Evolutionary conservation across 2,329 filamentous ascomycete species (phyloP), one percentile per base, ranked within the genome.

Genomic region (Chalara sp.): DNA sequence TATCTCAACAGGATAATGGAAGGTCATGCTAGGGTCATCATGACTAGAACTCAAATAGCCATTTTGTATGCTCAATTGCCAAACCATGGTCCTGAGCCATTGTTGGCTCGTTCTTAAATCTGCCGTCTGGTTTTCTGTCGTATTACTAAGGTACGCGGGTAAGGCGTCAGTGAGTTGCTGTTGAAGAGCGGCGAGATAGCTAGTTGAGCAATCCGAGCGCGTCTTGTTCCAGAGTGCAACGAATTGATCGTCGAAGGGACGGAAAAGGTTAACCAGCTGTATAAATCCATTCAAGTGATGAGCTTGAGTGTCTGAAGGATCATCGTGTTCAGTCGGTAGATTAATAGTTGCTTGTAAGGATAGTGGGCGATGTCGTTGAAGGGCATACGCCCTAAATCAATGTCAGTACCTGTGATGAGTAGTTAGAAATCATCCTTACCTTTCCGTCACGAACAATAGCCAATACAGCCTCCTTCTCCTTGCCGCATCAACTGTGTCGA

Each of bases 401-500:
- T 28, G 46, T 60, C 51, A 62, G 56, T 32, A 35, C 33, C 5
- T 35, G 6, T 13, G 13, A 32, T 13, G 21, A 21, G 21, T 21
- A n/a, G 11, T 4, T 5, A 2, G 21, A 21, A 11, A 30, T 30
- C 29, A 10, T 39, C 2, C 68, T 61, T 67, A 84, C 81, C 85
- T 79, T 69, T 90, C 86, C 6, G 81, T 81, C 1, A 86, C 75
- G 61, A 86, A 84, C 6, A 89, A 70, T 7, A 89, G 72, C 86
- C 86, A 90, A 63, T 83, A 90, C 0, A 89, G 70, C 32, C 85
- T 77, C 51, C 86, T 74, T 58, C 79, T 76, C 55, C 83, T 76
- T 28, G 82, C 77, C 1, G 79, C 76, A 52, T 89, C 85, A 13
- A 79, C 67, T 5, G 70, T 68, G 56, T 81, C 79, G 58, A 78